Conservation (phyloP, 1,284 basidiomycete species). For the Paramarasmius palmivorus region DNA sequence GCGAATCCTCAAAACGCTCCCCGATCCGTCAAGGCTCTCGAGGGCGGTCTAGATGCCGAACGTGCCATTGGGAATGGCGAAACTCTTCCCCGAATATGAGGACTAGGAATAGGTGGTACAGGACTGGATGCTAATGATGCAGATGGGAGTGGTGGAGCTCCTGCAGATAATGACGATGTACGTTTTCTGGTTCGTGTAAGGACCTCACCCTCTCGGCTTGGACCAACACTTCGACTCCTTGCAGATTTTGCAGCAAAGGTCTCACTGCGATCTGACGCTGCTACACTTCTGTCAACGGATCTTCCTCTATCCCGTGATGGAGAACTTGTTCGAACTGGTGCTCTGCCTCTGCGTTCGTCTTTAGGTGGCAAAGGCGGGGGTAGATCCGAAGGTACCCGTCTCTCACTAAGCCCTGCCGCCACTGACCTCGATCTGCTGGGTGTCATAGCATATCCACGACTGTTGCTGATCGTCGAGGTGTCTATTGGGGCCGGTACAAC, state of each 20-base stretch:
- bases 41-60: slow-evolving; percentile 7
- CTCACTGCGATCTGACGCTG: background rate
- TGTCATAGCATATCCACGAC: background rate
- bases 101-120: background rate
- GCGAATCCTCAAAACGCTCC: background rate
- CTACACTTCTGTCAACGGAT: background rate
- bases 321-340: background rate
- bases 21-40: background rate
- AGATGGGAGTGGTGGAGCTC: slow-evolving; percentile 9
- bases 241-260: background rate
- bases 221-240: slow-evolving; percentile 3
- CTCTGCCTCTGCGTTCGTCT: background rate
- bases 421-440: background rate
- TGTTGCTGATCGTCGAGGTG: background rate
- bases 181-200: background rate
- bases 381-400: background rate
- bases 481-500: no score
- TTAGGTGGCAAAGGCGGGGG: slow-evolving; percentile 2
- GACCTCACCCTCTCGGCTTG: background rate
- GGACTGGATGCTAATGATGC: slow-evolving; percentile 1
- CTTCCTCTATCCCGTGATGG: background rate
- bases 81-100: slow-evolving; percentile 3
- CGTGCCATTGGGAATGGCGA: slow-evolving; percentile 11
- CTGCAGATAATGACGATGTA: slow-evolving; percentile 1
- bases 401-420: background rate